Percentiles rank a stretch among this genome's conserved stretches.
Evolutionary conservation across 805 yeast species (phyloP).

Genomic region (Candida manassasensis): DNA sequence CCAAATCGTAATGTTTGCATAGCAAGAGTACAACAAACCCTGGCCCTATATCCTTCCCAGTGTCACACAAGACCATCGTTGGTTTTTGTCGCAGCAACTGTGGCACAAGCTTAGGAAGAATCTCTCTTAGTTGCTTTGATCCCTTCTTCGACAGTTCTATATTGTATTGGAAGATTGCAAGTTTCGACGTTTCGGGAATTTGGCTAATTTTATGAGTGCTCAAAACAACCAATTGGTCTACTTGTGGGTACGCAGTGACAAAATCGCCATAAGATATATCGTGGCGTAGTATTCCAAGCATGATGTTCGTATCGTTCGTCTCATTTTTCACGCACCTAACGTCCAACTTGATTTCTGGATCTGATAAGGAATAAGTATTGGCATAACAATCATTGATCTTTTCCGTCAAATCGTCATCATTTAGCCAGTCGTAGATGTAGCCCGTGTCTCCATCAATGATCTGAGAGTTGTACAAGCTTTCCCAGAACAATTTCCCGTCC

Average conservation of each 20-base stretch:
- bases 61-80: constrained; percentile 52
- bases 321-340: constrained; percentile 10
- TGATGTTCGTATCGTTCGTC: constrained; percentile 20
- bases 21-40: constrained; percentile 54
- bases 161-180: constrained; percentile 12
- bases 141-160: constrained; percentile 54
- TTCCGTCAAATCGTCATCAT: constrained; percentile 19
- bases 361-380: background rate
- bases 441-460: constrained; percentile 20
- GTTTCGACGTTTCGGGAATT: constrained; percentile 6
- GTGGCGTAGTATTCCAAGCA: constrained; percentile 20
- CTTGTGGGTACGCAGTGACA: constrained; percentile 2
- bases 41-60: constrained; percentile 62
- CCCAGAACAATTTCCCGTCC: constrained; percentile 57
- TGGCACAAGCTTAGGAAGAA: constrained; percentile 41
- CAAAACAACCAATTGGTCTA: constrained; percentile 19
- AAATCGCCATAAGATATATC: constrained; percentile 11
- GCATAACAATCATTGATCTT: constrained; percentile 14
- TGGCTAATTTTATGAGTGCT: constrained; percentile 13
- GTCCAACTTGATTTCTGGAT: constrained; percentile 7
- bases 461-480: constrained; percentile 2
- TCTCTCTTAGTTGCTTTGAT: constrained; percentile 51
- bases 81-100: constrained; percentile 8
- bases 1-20: constrained; percentile 39
- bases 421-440: constrained; percentile 16